Evolutionary conservation across 2,329 filamentous ascomycete species (phyloP).

Genomic region (Ustulina deusta): DNA sequence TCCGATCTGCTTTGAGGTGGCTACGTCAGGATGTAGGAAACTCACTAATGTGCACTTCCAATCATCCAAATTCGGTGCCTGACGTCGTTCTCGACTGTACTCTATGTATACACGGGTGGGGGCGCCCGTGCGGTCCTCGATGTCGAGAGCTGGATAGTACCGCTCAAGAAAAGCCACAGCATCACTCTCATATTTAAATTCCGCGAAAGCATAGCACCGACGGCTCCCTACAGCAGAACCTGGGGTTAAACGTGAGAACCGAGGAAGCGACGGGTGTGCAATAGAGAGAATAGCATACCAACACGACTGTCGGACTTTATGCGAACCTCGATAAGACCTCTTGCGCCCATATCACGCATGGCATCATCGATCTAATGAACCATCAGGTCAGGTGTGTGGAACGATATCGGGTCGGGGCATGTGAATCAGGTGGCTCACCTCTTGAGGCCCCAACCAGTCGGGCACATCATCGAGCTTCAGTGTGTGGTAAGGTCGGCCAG

Average conservation of each 20-base stretch:
- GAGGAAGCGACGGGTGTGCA: not conserved
- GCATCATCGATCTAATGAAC: conserved; percentile 46
- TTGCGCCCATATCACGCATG: conserved; percentile 49
- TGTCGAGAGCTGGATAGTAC: conserved; percentile 53
- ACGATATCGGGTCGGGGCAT: not conserved
- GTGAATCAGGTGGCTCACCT: conserved; percentile 40
- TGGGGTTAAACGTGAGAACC: conserved; percentile 3
- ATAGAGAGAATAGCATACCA: conserved; percentile 37
- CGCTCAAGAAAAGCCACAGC: conserved; percentile 56
- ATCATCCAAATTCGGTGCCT: conserved; percentile 52
- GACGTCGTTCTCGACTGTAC: conserved; percentile 53
- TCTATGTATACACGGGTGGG: conserved; percentile 53
- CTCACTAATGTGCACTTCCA: conserved; percentile 57
- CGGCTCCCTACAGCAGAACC: conserved; percentile 41
- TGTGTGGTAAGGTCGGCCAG: conserved; percentile 51
- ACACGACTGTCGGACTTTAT: conserved; percentile 51
- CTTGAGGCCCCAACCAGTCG: conserved; percentile 47
- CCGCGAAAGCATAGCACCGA: conserved; percentile 55
- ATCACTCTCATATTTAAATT: conserved; percentile 56
- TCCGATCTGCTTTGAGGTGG: not conserved
- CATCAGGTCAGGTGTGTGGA: conserved; percentile 20
- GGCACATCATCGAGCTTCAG: conserved; percentile 52
- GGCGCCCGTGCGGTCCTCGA: conserved; percentile 50
- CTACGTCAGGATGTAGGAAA: not conserved
- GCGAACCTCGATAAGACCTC: conserved; percentile 50